These are phyloP conservation scores for Rhynchosporium agropyri DNA, from an alignment of 2,329 filamentous ascomycete genomes.

Conservation along the genomic window DNA sequence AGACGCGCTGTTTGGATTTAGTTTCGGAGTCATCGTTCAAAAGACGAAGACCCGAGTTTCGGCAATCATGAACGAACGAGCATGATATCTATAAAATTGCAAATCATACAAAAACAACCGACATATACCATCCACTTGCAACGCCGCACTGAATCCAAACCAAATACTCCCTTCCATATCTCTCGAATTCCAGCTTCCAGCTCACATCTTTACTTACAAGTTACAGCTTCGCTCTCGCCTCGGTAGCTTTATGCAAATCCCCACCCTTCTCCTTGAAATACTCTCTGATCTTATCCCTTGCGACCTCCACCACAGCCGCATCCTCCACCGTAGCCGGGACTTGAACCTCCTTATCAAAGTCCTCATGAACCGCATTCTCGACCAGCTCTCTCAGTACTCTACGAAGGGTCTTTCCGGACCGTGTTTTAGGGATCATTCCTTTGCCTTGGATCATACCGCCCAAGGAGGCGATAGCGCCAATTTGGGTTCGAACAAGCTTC, in stretches of 20 bases:
- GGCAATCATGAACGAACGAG: too few species aligned
- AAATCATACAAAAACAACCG: too few species aligned
- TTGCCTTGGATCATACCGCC: constrained; percentile 84
- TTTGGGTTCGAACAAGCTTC: constrained; percentile 71
- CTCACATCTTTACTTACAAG: too few species aligned
- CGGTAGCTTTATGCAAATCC: constrained; percentile 36
- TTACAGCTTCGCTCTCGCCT: constrained; percentile 52
- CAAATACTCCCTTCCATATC: too few species aligned
- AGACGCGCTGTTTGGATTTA: too few species aligned
- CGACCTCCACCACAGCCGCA: constrained; percentile 70
- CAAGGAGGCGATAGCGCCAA: constrained; percentile 83
- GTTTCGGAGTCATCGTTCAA: too few species aligned
- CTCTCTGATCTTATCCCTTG: constrained; percentile 68
- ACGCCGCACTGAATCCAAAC: too few species aligned
- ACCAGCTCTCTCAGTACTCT: constrained; percentile 80
- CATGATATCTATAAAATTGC: too few species aligned
- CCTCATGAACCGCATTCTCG: constrained; percentile 76
- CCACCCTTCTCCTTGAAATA: constrained; percentile 64
- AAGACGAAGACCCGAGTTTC: rapidly evolving
- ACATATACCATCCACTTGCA: too few species aligned
- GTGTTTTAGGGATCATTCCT: constrained; percentile 87
- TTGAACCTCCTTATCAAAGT: constrained; percentile 71
- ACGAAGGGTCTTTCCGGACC: constrained; percentile 88
- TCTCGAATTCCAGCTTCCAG: too few species aligned
- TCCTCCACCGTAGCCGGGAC: constrained; percentile 90